Percentiles rank a stretch among this genome's conserved stretches.
These are phyloP conservation scores for Plantago major DNA, from an alignment of 257 asterid species.

Conservation along the genomic window DNA sequence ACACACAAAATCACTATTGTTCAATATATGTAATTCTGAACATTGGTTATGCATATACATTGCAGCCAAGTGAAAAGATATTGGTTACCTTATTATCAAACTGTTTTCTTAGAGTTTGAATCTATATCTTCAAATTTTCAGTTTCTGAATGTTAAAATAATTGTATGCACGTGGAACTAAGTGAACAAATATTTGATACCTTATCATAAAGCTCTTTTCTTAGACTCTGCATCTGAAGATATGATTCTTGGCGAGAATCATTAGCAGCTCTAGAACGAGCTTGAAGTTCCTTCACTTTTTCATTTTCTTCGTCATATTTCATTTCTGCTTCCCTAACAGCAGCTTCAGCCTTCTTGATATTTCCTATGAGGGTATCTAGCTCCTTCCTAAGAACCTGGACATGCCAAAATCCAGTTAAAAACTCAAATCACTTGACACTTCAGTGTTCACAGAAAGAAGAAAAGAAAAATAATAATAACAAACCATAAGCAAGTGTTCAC, in stretches of 20 bases:
- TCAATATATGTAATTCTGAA: too few relatives aligned
- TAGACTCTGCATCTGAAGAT: slow-evolving; percentile 52
- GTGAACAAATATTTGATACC: slow-evolving; percentile 36
- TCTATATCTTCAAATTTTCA: background rate
- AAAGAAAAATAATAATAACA: too few relatives aligned
- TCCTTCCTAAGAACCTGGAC: slow-evolving; percentile 71
- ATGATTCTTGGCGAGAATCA: slow-evolving; percentile 78
- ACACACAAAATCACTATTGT: too few relatives aligned
- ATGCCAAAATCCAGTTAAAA: slow-evolving; percentile 20
- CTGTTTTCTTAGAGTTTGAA: background rate
- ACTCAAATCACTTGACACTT: background rate
- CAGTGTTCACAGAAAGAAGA: background rate
- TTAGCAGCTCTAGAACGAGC: slow-evolving; percentile 65
- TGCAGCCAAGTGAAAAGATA: background rate
- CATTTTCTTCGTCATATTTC: slow-evolving; percentile 56
- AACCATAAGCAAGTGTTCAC: too few relatives aligned
- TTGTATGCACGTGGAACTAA: background rate
- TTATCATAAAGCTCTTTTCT: slow-evolving; percentile 51
- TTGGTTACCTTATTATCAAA: background rate
- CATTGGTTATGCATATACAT: background rate
- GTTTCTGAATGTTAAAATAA: background rate
- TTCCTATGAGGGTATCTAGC: slow-evolving; percentile 57
- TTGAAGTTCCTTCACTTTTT: slow-evolving; percentile 59
- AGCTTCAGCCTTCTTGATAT: slow-evolving; percentile 57
- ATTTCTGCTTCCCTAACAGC: slow-evolving; percentile 46